Evolutionary conservation across 1,284 basidiomycete genomes (phyloP).

Genomic region (Gomphus bonarii): DNA sequence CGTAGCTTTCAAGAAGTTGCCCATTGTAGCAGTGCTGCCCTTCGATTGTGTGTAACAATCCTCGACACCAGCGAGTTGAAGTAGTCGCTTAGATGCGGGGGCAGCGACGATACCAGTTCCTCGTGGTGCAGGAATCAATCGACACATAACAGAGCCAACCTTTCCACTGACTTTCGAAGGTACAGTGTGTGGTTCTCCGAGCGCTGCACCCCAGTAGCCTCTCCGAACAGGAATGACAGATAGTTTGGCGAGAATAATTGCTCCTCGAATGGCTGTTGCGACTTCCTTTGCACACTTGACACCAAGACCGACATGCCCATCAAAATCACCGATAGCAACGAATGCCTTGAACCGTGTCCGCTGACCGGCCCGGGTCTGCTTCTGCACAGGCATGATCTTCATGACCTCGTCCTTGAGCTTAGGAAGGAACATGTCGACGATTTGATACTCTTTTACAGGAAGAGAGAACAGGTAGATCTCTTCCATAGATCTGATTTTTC

Average conservation of each 20-base stretch:
- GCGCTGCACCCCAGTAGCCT: constrained; percentile 99
- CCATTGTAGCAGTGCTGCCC: constrained; percentile 98
- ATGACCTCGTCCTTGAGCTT: constrained; percentile 99
- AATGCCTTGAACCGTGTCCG: constrained; percentile 99
- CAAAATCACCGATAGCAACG: constrained; percentile 97
- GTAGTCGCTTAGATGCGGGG: constrained; percentile 91
- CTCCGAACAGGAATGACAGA: constrained; percentile 93
- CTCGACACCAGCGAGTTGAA: constrained; percentile 96
- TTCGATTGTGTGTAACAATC: constrained; percentile 95
- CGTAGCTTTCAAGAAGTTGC: constrained; percentile 99
- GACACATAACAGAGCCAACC: constrained; percentile 98
- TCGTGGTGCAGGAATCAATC: constrained; percentile 95
- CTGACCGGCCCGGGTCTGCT: constrained; percentile 99
- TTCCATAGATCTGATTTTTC: constrained; percentile 99
- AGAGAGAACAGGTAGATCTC: constrained; percentile 99
- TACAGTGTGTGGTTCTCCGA: constrained; percentile 98
- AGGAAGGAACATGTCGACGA: constrained; percentile 95
- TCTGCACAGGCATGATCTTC: constrained; percentile 99
- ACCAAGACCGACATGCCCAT: constrained; percentile 98
- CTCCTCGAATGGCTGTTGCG: constrained; percentile 97
- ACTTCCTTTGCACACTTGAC: constrained; percentile 99
- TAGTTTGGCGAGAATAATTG: constrained; percentile 95
- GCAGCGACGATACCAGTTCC: constrained; percentile 99
- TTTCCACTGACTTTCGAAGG: constrained; percentile 98
- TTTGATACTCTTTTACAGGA: constrained; percentile 97